Percentiles rank a stretch among this genome's conserved stretches.
Conservation (phyloP, 345 rosid species). For the Citrus maxima region DNA sequence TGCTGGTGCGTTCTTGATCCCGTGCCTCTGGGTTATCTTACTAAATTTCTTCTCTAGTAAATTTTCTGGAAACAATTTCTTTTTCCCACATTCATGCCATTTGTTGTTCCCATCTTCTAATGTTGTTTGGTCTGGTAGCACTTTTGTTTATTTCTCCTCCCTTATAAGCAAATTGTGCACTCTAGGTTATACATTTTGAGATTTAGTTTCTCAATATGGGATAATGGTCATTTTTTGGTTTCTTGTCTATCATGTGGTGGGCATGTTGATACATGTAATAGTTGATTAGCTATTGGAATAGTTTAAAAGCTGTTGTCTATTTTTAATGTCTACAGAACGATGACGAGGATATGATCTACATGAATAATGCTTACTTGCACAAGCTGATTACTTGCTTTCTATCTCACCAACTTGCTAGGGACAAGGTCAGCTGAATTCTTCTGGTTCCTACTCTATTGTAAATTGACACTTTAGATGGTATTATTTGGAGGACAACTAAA, state of each 20-base stretch:
- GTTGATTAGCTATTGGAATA: constrained; percentile 15
- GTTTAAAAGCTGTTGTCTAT: constrained; percentile 14
- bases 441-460: background rate
- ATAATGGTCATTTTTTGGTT: background rate
- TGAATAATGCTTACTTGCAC: constrained; percentile 93
- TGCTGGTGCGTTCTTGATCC: background rate
- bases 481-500: background rate
- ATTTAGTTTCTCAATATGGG: background rate
- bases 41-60: background rate
- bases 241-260: background rate
- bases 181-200: background rate
- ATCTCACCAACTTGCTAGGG: constrained; percentile 84
- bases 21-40: background rate
- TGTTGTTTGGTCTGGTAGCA: background rate
- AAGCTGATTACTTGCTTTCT: constrained; percentile 85
- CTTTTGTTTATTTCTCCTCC: background rate
- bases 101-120: background rate
- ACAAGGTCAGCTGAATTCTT: constrained; percentile 59
- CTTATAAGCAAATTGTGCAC: background rate
- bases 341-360: constrained; percentile 88
- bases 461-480: background rate
- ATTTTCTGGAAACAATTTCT: background rate
- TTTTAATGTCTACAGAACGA: constrained; percentile 56
- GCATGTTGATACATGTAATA: background rate
- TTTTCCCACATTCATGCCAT: background rate